Base-by-base conservation (phyloP, 768 basidiomycete genomes). In the Psilocybe cubensis region DNA sequence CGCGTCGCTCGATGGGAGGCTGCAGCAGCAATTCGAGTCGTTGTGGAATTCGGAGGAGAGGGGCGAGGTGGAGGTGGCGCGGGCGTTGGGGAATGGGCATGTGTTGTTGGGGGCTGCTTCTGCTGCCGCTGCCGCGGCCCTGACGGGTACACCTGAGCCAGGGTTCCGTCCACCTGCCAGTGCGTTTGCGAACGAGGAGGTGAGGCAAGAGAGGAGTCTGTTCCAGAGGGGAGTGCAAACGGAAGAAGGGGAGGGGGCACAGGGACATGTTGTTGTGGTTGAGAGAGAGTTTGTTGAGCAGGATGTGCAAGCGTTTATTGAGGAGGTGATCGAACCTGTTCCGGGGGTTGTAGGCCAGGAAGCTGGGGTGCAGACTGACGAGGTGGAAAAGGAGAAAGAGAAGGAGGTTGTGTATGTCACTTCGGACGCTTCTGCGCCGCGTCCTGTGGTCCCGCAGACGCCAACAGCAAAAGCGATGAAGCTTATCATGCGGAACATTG, bases 401-500 rank as follows among this genome's bases (percentile, higher is more conserved):
- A 17, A 20, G 3, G 28, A 43, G n/a, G 23, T 38, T 11, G 23
- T 43, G 21, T 31, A n/a, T 11, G 17, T 49, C 28, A 12, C 23
- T n/a, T n/a, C n/a, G n/a, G n/a, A n/a, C n/a, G n/a, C n/a, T n/a
- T n/a, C n/a, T n/a, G n/a, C n/a, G n/a, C n/a, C n/a, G n/a, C n/a
- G n/a, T n/a, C n/a, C n/a, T n/a, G n/a, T n/a, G n/a, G n/a, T 33
- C 42, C 35, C 28, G 12, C n/a, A 27, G 8, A 50, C 49, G 17
- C 56, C 66, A 14, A 62, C 66, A 6, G 47, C 63, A 27, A 57
- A 54, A 33, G 61, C 58, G 3, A 62, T 68, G 54, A 57, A 55
- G 47, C 61, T 62, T 1, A 62, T 68, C 54, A 64, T 68, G 58
- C 56, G 63, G 40, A 62, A 64, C 42, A 66, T 68, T 44, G 57